Conservation (phyloP, 371 early-diverging fungal genomes). For the Lichtheimia ornata region DNA sequence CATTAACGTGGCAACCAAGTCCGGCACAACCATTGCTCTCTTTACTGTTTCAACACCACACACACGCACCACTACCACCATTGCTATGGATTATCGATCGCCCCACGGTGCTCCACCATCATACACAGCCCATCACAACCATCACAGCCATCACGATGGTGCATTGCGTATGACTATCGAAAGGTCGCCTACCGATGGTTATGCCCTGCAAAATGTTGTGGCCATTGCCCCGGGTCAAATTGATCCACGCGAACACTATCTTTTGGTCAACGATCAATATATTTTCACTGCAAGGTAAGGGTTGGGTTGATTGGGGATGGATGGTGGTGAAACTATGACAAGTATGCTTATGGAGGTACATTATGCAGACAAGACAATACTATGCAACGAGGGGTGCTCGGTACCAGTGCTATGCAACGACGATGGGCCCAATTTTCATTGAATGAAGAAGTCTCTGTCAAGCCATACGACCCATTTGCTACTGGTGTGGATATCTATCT, state of each 20-base stretch:
- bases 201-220: constrained; percentile 81
- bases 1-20: too few species aligned
- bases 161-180: constrained; percentile 11
- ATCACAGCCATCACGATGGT: not conserved
- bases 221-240: constrained; percentile 77
- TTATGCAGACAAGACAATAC: constrained; percentile 52
- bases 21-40: too few species aligned
- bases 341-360: not conserved
- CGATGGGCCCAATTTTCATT: constrained; percentile 87
- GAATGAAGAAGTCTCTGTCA: constrained; percentile 77
- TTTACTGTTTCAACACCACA: too few species aligned
- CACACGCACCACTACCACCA: too few species aligned
- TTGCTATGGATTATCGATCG: not conserved
- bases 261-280: constrained; percentile 73
- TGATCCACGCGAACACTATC: constrained; percentile 64
- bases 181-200: constrained; percentile 63
- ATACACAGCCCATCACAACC: too few species aligned
- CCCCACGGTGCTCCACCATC: not conserved
- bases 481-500: constrained; percentile 69
- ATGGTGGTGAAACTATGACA: not conserved
- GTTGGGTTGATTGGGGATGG: not conserved
- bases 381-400: constrained; percentile 69
- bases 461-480: constrained; percentile 72
- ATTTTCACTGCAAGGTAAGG: constrained; percentile 78
- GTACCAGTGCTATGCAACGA: constrained; percentile 79